Base-by-base conservation (phyloP, 2,329 filamentous ascomycete species). In the Colletotrichum sp. region DNA sequence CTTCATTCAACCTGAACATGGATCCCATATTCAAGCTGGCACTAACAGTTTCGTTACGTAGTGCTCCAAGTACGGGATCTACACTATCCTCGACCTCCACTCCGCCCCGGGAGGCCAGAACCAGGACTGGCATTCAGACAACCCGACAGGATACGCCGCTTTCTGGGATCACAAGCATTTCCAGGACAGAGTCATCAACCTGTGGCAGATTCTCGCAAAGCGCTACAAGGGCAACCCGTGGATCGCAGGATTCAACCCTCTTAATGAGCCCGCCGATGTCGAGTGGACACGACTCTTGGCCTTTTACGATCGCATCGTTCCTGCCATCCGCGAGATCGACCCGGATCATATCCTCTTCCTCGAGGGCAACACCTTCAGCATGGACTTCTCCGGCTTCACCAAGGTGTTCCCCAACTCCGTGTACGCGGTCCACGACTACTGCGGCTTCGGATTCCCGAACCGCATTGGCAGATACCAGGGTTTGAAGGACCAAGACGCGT, bases 341-440 rank as follows among this genome's bases (percentile, higher is more conserved):
- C 83, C 85, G 0, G 79, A 87, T 18, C 87, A 89, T 71, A 88
- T 88, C 60, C 81, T 87, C 60, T 87, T 83, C 78, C 79, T 88
- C 15, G 86, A 88, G 66, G 86, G 86, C 22, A 78, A 78, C 73
- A 88, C 85, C 2, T 88, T 86, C 66, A 83, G 85, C n/a, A 86
- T 86, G 75, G 84, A 88, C 71, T 84, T 81, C 76, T 83, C 81
- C 66, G 79, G 78, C 68, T 84, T 84, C 67, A 70, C 77, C 8
- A 68, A 52, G 10, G 75, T 78, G 3, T 74, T 79, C 28, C 84
- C 84, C 74, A 86, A 86, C 70, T 80, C 83, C 7, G 88, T 87
- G 2, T 89, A 88, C 76, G 83, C 86, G 3, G 79, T 88, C n/a
- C 88, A 89, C 77, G 88, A 89, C 72, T 89, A 89, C 78, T 83